Evolutionary conservation across 164 flowering plant genomes (phyloP), one percentile per base, ranked within the genome.

Genomic region (Brasenia schreberi): DNA sequence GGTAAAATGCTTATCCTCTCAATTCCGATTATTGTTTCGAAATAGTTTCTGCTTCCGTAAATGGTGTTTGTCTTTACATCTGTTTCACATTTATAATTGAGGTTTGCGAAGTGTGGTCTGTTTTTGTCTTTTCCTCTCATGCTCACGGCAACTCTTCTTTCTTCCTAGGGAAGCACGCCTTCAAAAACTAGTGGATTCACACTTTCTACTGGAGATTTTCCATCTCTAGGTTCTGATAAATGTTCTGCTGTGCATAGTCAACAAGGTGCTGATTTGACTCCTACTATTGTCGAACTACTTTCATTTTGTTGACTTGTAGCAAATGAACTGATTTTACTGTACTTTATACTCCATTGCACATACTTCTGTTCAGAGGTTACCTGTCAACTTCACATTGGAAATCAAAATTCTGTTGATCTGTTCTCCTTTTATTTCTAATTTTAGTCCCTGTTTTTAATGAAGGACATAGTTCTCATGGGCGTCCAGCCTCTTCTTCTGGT

Each of bases 161-260:
- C 44, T 53, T 17, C 77, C 72, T 81, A 94, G 95, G 87, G 85
- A 63, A 76, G 74, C 56, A 53, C 75, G 63, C 74, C 82, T 33
- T 68, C 81, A 59, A 83, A 81, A 80, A 76, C 69, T 18, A 83
- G 79, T 67, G 83, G 74, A n/a, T 92, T 92, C 76, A 81, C 89
- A 70, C 74, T 95, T 61, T 75, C 76, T 64, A 81, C 97, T 77
- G 97, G 96, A 66, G 99, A 95, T 80, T 92, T 95, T 77, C 99
- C 99, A 5, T 82, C 91, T 3, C 98, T 95, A 75, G 97, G 98
- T 43, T 79, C 85, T 67, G 81, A 75, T 62, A 87, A 78, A 72
- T 77, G 53, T 64, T 12, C 71, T 3, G 89, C 80, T 19, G 65
- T 78, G 59, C 81, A 76, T 80, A 86, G 81, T n/a, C 68, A 61